Percentiles rank a stretch among this genome's conserved stretches.
Evolutionary conservation across 2,329 filamentous ascomycete species (phyloP).

Genomic region (Metarhizium sp.): DNA sequence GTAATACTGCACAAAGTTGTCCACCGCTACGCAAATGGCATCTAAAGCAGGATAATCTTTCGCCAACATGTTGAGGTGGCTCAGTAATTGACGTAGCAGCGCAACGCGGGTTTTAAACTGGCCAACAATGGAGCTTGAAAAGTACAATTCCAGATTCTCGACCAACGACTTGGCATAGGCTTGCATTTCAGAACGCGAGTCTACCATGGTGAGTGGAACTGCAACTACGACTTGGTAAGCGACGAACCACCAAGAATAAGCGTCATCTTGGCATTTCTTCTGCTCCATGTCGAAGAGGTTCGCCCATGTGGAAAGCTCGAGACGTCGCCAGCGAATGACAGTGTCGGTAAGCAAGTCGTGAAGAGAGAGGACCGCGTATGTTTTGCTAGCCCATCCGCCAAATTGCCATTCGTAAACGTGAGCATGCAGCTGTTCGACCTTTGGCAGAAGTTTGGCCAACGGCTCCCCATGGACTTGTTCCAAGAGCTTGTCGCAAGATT

Average conservation of each 20-base stretch:
- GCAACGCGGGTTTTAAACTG: constrained; percentile 67
- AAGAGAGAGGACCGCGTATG: constrained; percentile 58
- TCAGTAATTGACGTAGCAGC: constrained; percentile 55
- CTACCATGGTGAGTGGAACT: constrained; percentile 57
- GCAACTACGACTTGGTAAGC: constrained; percentile 85
- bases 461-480: constrained; percentile 72
- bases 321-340: constrained; percentile 79
- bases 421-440: constrained; percentile 77
- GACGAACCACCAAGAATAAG: constrained; percentile 91
- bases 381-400: constrained; percentile 72
- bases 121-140: constrained; percentile 68
- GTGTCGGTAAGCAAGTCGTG: constrained; percentile 73
- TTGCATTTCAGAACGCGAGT: constrained; percentile 48
- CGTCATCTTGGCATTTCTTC: constrained; percentile 64
- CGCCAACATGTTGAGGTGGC: constrained; percentile 54
- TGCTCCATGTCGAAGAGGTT: constrained; percentile 79
- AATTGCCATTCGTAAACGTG: constrained; percentile 91
- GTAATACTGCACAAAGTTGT: constrained; percentile 72
- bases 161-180: constrained; percentile 60
- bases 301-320: constrained; percentile 89
- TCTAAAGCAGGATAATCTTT: constrained; percentile 49
- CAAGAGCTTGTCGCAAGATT: constrained; percentile 65
- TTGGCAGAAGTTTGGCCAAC: constrained; percentile 75
- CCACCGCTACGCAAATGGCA: constrained; percentile 53
- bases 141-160: constrained; percentile 70